Evolutionary conservation across 163 green algal genomes (phyloP).

Genomic region (Coccomyxa subellipsoidea): DNA sequence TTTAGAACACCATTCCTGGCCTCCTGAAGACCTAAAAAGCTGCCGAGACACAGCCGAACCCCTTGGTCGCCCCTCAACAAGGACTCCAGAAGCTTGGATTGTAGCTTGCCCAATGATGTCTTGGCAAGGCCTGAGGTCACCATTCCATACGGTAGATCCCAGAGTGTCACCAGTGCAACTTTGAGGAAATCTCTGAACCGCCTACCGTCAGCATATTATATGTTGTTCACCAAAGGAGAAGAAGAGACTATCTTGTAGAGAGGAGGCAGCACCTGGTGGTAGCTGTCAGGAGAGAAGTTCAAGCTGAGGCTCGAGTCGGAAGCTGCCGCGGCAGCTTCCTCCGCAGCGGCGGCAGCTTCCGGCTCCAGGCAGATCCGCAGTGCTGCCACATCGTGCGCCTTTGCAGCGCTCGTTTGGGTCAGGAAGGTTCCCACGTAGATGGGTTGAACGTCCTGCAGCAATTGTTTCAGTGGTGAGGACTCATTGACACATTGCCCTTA

Average conservation of each 20-base stretch:
- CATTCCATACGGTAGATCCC: too few relatives aligned
- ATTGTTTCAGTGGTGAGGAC: neutral
- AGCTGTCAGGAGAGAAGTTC: neutral
- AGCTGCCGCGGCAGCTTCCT: neutral
- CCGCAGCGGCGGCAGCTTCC: neutral
- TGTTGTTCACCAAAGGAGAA: neutral
- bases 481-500: neutral
- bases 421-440: neutral
- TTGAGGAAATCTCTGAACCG: too few relatives aligned
- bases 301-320: neutral
- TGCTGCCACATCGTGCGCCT: conserved; percentile 10
- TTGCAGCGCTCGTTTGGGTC: neutral
- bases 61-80: too few relatives aligned
- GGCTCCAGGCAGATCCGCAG: neutral
- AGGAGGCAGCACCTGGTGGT: conserved; percentile 5
- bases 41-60: too few relatives aligned
- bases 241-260: neutral
- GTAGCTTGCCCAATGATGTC: too few relatives aligned
- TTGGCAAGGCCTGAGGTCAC: too few relatives aligned
- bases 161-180: too few relatives aligned
- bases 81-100: too few relatives aligned
- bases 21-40: neutral
- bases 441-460: neutral
- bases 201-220: neutral
- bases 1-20: neutral